Percentiles rank a stretch among this genome's conserved stretches.
phyloP scores from a whole-genome alignment of 768 basidiomycete genomes.

The Porphyrellus cyaneotinctus region DNA sequence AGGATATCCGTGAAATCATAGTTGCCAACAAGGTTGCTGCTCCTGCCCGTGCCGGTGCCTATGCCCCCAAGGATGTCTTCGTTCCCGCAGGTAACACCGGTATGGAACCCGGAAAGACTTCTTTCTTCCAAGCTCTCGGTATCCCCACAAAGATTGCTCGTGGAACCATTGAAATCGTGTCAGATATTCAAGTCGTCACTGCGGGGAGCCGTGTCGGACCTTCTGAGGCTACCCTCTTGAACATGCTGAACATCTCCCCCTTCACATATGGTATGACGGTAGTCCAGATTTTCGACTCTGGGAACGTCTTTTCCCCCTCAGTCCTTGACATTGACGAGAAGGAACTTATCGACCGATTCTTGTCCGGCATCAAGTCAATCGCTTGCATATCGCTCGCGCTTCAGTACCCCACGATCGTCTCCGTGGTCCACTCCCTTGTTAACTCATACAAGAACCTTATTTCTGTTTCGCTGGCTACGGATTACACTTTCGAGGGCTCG shows the following conservation, averaged over 20 bases:
- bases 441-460: conserved; percentile 99
- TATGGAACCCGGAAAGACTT: conserved; percentile 99
- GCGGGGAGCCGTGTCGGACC: conserved; percentile 92
- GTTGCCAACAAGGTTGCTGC: conserved; percentile 97
- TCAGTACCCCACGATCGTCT: conserved; percentile 94
- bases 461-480: conserved; percentile 82
- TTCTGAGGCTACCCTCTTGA: conserved; percentile 96
- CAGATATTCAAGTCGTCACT: conserved; percentile 91
- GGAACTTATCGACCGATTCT: conserved; percentile 88
- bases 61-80: conserved; percentile 86
- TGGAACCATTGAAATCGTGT: conserved; percentile 99
- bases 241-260: conserved; percentile 99
- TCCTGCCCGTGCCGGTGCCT: conserved; percentile 96
- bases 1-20: conserved; percentile 92
- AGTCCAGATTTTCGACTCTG: conserved; percentile 92
- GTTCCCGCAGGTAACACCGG: conserved; percentile 97
- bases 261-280: conserved; percentile 99
- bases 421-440: conserved; percentile 91
- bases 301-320: conserved; percentile 83
- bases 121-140: conserved; percentile 99
- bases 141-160: conserved; percentile 99
- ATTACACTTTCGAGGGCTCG: conserved; percentile 90
- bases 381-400: conserved; percentile 94
- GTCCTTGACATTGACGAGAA: conserved; percentile 93
- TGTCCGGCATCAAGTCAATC: conserved; percentile 91